A percentile compares a stretch with the other conserved stretches of the same genome.
phyloP scores from a whole-genome alignment of 257 asterid species.

The Nemophila menziesii region DNA sequence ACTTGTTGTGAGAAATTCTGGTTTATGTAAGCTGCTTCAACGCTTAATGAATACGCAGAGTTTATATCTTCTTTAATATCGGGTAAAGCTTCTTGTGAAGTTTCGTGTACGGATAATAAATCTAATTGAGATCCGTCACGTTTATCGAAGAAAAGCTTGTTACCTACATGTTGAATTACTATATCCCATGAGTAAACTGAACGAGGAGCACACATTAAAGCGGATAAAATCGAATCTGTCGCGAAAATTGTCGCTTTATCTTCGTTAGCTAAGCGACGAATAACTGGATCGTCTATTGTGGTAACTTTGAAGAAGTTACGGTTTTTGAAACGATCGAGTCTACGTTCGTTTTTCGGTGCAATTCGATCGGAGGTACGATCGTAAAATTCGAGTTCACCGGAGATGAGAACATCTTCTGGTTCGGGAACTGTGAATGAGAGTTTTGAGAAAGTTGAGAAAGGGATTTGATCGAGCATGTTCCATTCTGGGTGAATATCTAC shows the following conservation, averaged over 20 bases:
- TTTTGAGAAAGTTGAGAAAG: conserved; percentile 85
- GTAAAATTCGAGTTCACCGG: conserved; percentile 82
- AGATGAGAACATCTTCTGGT: conserved; percentile 75
- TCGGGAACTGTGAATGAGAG: conserved; percentile 69
- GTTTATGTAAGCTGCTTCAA: conserved; percentile 88
- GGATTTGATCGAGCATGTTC: conserved; percentile 97
- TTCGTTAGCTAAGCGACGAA: conserved; percentile 86
- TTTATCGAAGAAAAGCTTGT: conserved; percentile 80
- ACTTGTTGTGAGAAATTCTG: conserved; percentile 97
- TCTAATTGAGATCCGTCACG: conserved; percentile 93
- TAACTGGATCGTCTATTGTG: conserved; percentile 91
- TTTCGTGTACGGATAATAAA: conserved; percentile 82
- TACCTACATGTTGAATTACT: conserved; percentile 88
- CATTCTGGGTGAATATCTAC: conserved; percentile 99
- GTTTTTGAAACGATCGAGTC: conserved; percentile 76
- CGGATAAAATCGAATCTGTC: conserved; percentile 65
- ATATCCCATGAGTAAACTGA: conserved; percentile 96
- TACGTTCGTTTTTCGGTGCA: conserved; percentile 62
- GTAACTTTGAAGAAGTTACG: conserved; percentile 90
- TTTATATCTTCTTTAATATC: conserved; percentile 89
- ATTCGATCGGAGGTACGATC: conserved; percentile 76
- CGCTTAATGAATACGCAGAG: conserved; percentile 68
- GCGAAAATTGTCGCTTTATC: conserved; percentile 96
- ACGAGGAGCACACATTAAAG: conserved; percentile 87
- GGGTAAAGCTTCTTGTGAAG: conserved; percentile 92